Conservation (phyloP, 441 rosid genomes). For the Gossypium davidsonii region DNA sequence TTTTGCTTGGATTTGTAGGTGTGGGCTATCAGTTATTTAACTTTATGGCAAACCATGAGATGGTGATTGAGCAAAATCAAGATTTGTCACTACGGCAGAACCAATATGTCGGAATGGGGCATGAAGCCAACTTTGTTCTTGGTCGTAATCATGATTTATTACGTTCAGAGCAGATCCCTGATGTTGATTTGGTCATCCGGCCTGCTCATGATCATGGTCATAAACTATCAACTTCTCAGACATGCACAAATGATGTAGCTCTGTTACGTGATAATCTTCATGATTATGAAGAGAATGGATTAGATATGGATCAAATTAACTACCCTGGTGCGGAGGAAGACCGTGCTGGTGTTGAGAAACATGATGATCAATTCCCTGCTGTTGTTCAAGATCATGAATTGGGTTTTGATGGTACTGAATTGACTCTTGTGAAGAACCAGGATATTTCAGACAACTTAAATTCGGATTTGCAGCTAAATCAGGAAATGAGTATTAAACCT, state of each 20-base stretch:
- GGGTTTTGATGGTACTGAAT: conserved; percentile 25
- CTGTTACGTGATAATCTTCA: conserved; percentile 10
- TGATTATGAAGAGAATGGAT: conserved; percentile 20
- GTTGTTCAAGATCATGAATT: conserved; percentile 21
- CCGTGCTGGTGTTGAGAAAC: conserved; percentile 17
- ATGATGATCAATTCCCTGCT: conserved; percentile 15
- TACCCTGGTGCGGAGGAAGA: conserved; percentile 24
- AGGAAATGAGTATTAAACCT: conserved; percentile 27
- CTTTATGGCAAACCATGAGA: conserved; percentile 35
- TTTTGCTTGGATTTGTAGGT: not conserved
- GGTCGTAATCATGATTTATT: conserved; percentile 26
- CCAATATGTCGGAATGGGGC: conserved; percentile 27
- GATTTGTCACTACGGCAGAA: conserved; percentile 28
- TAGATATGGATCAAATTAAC: conserved; percentile 22
- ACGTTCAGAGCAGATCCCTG: conserved; percentile 22
- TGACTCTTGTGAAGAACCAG: conserved; percentile 27
- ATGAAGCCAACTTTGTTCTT: conserved; percentile 27
- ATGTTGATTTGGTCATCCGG: not conserved
- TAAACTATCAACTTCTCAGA: conserved; percentile 13
- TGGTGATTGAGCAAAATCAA: conserved; percentile 31
- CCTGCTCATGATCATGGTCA: conserved; percentile 22
- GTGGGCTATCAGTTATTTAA: not conserved
- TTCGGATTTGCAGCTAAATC: conserved; percentile 32
- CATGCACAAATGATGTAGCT: conserved; percentile 16
- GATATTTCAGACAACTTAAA: conserved; percentile 21